Evolutionary conservation across 495 filamentous ascomycete genomes (phyloP).

Genomic region (Trichoderma erinaceum): DNA sequence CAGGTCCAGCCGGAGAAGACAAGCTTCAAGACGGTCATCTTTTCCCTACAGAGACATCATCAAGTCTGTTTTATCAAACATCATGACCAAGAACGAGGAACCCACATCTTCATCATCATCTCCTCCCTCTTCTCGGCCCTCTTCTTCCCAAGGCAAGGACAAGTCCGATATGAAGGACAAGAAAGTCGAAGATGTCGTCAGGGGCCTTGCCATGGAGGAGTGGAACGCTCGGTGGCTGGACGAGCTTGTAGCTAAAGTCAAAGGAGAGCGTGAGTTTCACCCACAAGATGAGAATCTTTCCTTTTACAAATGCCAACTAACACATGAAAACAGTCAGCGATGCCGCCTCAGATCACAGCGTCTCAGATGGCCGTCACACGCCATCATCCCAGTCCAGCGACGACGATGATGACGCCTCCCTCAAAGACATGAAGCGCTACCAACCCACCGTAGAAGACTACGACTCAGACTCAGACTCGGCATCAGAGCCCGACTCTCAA

Average conservation of each 20-base stretch:
- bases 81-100: background rate
- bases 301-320: background rate
- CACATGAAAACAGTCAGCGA: background rate
- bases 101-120: background rate
- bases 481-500: background rate
- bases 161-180: constrained; percentile 2
- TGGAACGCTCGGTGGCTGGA: constrained; percentile 9
- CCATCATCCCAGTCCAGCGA: background rate
- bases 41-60: constrained; percentile 8
- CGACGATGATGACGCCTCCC: background rate
- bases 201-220: constrained; percentile 11
- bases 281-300: background rate
- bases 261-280: constrained; percentile 1
- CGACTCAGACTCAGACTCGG: background rate
- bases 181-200: constrained; percentile 2
- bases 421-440: constrained; percentile 3
- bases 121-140: background rate
- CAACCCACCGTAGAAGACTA: constrained; percentile 8
- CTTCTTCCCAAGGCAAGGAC: background rate
- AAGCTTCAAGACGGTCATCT: background rate
- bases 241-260: background rate
- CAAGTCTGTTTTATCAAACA: constrained; percentile 2
- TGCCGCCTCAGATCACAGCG: background rate
- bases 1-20: background rate
- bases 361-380: background rate